Evolutionary conservation across 1,284 basidiomycete genomes (phyloP).

Genomic region (Ustanciosporium gigantosporum): DNA sequence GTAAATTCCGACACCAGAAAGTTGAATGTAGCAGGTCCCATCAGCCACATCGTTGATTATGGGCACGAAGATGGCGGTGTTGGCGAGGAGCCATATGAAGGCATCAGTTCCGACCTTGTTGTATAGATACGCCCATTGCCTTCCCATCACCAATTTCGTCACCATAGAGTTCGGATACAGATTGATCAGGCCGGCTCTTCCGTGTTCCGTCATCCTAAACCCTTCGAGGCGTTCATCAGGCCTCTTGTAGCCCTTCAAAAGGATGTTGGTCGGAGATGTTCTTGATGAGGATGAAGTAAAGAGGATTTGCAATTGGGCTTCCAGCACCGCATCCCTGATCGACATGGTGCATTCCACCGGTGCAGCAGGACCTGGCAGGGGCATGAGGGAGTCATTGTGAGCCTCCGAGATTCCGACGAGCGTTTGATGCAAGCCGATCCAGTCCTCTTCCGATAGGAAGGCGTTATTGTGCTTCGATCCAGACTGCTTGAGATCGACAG

Average conservation of each 20-base stretch:
- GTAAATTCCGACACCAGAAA: constrained; percentile 73
- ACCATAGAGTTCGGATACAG: constrained; percentile 75
- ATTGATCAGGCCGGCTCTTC: constrained; percentile 65
- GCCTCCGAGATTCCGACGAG: no score
- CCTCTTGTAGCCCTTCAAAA: constrained; percentile 70
- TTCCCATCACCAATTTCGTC: constrained; percentile 67
- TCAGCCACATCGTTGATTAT: constrained; percentile 63
- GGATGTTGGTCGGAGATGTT: constrained; percentile 63
- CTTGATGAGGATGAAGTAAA: background rate
- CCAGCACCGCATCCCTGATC: constrained; percentile 23
- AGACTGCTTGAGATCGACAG: no score
- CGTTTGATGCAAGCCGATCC: no score
- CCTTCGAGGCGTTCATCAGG: constrained; percentile 62
- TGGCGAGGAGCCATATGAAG: constrained; percentile 74
- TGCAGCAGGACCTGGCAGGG: no score
- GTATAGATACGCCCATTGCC: constrained; percentile 72
- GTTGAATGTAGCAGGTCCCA: constrained; percentile 78
- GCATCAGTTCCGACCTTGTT: constrained; percentile 71
- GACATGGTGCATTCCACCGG: no score
- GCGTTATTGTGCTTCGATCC: no score
- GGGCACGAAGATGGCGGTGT: constrained; percentile 73
- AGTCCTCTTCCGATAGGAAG: no score
- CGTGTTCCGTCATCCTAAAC: constrained; percentile 9
- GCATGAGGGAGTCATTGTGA: no score
- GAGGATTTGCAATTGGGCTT: constrained; percentile 30